Evolutionary conservation across 148 eudicot genomes (phyloP), one percentile per base, ranked within the genome.

Genomic region (Dianthus caryophyllus): DNA sequence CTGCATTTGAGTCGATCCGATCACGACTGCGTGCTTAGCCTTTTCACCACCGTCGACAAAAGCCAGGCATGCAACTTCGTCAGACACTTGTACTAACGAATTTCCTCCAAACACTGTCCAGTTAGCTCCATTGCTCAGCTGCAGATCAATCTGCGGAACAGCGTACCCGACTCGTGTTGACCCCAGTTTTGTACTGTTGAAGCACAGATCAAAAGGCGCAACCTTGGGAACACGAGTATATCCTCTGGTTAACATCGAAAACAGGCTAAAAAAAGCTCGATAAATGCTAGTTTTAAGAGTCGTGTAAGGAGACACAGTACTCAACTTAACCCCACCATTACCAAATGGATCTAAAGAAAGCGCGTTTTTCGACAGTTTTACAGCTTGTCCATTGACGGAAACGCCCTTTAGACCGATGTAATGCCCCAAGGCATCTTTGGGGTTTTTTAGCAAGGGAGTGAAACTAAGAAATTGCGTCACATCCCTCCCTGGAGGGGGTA

Each of bases 81-180:
- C 60, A 1, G 71, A 33, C 9, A 81, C 68, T 30, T 64, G 77
- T 24, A 61, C 68, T 74, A 83, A 61, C 8, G 82, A 78, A 60
- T 80, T 83, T 4, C 54, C 64, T n/a, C 81, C 76, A 29, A 65
- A 77, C 17, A 83, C 73, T 10, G 82, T 73, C 84, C 84, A 83
- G 49, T 72, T 80, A n/a, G 26, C 72, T 21, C 82, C 84, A 22
- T 30, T 71, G 13, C 36, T 47, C 21, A 83, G 66, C 71, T 65
- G 63, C 55, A 83, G 21, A 78, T 83, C 73, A 4, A 83, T 71
- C 53, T 53, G 70, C 1, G 87, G 78, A 2, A 78, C 76, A 18
- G 68, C 64, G 2, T 67, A 67, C 11, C 81, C 80, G 0, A 66
- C 78, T 27, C 82, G 22, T 10, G 75, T 75, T 16, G 66, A 73